phyloP scores from a whole-genome alignment of 805 yeast genomes.

The Starmerella bacillaris region DNA sequence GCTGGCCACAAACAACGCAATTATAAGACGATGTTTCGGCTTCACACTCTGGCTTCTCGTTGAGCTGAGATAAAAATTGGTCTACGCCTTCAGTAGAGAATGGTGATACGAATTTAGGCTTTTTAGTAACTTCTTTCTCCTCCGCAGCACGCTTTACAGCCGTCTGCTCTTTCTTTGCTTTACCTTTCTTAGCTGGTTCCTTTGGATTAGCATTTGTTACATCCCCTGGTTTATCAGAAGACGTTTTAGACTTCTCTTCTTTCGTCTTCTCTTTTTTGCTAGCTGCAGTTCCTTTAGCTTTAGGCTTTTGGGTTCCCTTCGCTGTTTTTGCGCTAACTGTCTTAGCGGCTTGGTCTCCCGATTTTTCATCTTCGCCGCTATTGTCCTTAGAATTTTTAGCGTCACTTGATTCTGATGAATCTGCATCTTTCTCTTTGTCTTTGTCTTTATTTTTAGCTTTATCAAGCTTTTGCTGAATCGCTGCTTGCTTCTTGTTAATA shows the following conservation, averaged over 20 bases:
- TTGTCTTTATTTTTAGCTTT: slow-evolving; percentile 1
- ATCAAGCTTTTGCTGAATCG: not conserved
- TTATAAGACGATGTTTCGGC: not conserved
- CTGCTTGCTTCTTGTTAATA: slow-evolving; percentile 10
- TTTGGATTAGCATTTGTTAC: too few species aligned
- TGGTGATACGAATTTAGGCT: not conserved
- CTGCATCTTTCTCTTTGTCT: slow-evolving; percentile 2
- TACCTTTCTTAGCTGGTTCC: too few species aligned
- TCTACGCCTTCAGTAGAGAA: slow-evolving; percentile 1
- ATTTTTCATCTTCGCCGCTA: too few species aligned
- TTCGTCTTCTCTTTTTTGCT: too few species aligned
- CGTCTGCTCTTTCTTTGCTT: too few species aligned
- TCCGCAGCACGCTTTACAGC: too few species aligned
- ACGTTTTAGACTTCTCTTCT: too few species aligned
- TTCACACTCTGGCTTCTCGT: slow-evolving; percentile 4
- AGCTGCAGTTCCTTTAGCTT: slow-evolving; percentile 6
- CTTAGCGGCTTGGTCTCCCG: too few species aligned
- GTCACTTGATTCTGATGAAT: too few species aligned
- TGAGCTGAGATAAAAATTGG: slow-evolving; percentile 1
- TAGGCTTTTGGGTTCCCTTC: slow-evolving; percentile 3
- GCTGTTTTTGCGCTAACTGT: not conserved
- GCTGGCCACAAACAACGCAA: slow-evolving; percentile 14
- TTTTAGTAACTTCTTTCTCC: too few species aligned
- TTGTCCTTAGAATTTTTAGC: too few species aligned
- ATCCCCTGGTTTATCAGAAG: too few species aligned